Base-by-base conservation (phyloP, 306 rosid species). In the Ochetophila trinervis region DNA sequence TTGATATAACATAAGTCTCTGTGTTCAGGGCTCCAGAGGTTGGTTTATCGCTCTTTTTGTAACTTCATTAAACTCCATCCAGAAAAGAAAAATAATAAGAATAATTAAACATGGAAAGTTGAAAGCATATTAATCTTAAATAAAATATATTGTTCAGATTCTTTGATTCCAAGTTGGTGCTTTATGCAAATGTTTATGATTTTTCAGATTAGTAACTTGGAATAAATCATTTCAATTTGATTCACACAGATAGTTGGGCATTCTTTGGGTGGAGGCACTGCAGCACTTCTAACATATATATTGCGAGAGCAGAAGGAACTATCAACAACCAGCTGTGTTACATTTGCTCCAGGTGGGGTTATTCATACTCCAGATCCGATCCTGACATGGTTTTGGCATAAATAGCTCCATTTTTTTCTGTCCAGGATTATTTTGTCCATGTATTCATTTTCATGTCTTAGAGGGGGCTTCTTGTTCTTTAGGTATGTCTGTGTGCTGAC, bases 191-290 rank as follows among this genome's bases (percentile, higher is more conserved):
- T 65, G 45, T n/a, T 62, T 50, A 34, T 52, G 30, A 52, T 15
- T 22, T 40, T 15, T 24, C 47, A 21, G 27, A 48, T 27, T 6
- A 20, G 24, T 7, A 24, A 44, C 2, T 5, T 21, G 55, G 48
- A 61, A 63, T 14, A 35, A 42, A 63, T 63, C 44, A 37, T 53
- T 69, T 44, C 50, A 14, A 34, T 22, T 72, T 32, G 51, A 40
- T 72, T 47, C 42, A 42, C 30, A 35, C 76, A 93, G 98, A 83
- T 93, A 76, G 95, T 93, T 40, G 98, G 98, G 53, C 98, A 93
- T 72, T 93, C 98, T 52, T 84, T 93, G 85, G 98, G 98, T 53
- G 98, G 98, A 75, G 97, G 98, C 68, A 93, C 98, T 45, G 97
- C 98, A 19, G 97, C 96, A 57, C 88, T 93, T 72, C 80, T 93